A percentile compares a stretch with the other conserved stretches of the same genome.
Conservation (phyloP, 306 rosid genomes). For the Cyamopsis tetragonoloba region DNA sequence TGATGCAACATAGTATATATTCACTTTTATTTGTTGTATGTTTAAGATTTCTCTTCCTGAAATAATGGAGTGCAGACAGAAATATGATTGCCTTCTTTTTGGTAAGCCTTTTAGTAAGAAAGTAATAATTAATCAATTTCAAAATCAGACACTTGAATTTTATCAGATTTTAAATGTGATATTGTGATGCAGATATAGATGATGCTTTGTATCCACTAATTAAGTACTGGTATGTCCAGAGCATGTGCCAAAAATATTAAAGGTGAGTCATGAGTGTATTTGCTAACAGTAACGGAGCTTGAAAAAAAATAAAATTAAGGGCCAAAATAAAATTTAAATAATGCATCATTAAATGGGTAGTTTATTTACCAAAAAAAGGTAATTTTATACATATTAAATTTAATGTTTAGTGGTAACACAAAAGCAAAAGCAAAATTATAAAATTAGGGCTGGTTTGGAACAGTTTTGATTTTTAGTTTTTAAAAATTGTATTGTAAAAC, state of each 20-base stretch:
- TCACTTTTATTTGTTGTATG: slow-evolving; percentile 22
- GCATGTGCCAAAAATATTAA: slow-evolving; percentile 66
- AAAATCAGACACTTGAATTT: slow-evolving; percentile 10
- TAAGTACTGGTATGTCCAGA: slow-evolving; percentile 65
- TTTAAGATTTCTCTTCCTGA: slow-evolving; percentile 37
- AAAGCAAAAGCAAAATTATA: too few relatives aligned
- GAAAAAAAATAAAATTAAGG: too few relatives aligned
- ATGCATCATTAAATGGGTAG: too few relatives aligned
- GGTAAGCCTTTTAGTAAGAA: slow-evolving; percentile 41
- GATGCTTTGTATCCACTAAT: slow-evolving; percentile 88
- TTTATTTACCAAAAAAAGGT: too few relatives aligned
- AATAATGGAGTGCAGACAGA: slow-evolving; percentile 82
- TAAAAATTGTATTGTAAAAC: too few relatives aligned
- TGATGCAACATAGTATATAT: slow-evolving; percentile 27
- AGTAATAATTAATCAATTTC: neutral
- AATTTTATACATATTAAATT: too few relatives aligned
- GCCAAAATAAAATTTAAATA: too few relatives aligned
- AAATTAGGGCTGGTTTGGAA: too few relatives aligned
- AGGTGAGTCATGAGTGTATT: slow-evolving; percentile 47
- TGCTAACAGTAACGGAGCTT: too few relatives aligned
- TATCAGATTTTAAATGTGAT: slow-evolving; percentile 12
- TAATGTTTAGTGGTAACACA: too few relatives aligned
- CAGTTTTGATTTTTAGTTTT: too few relatives aligned
- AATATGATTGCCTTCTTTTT: slow-evolving; percentile 86
- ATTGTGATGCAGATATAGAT: slow-evolving; percentile 65